These are phyloP conservation scores for Moelleriella libera DNA, from an alignment of 2,329 filamentous ascomycete genomes.

Conservation along the genomic window DNA sequence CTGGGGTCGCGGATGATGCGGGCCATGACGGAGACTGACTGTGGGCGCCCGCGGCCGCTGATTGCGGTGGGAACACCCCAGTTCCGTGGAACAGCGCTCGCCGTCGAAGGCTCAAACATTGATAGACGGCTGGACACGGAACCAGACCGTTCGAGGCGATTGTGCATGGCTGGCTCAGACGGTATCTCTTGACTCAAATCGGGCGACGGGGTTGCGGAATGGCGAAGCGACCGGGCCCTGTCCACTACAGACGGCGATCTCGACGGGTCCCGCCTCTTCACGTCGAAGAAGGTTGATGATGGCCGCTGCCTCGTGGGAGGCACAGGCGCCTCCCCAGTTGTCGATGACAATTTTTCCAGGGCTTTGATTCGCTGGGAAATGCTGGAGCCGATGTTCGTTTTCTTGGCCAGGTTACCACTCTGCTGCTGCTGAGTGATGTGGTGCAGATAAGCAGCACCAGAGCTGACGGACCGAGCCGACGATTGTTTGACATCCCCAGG, in stretches of 20 bases:
- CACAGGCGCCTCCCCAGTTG: constrained; percentile 12
- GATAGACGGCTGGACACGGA: constrained; percentile 42
- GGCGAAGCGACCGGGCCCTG: constrained; percentile 23
- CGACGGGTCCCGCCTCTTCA: constrained; percentile 33
- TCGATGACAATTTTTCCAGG: constrained; percentile 59
- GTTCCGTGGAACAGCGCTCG: constrained; percentile 8
- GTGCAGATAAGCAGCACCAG: constrained; percentile 40
- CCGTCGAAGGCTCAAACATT: constrained; percentile 31
- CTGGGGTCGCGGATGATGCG: constrained; percentile 59
- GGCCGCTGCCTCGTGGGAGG: constrained; percentile 21
- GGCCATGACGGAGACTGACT: constrained; percentile 80
- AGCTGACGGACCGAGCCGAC: constrained; percentile 38
- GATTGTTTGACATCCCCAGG: constrained; percentile 30
- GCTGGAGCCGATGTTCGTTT: constrained; percentile 62
- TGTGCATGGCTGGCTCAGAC: constrained; percentile 23
- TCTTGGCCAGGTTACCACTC: constrained; percentile 37
- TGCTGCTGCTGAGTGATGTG: constrained; percentile 37
- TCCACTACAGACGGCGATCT: constrained; percentile 31
- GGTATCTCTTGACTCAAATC: constrained; percentile 30
- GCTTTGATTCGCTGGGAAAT: constrained; percentile 94
- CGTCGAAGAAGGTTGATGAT: constrained; percentile 44
- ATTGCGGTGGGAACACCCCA: constrained; percentile 11
- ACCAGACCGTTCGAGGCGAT: constrained; percentile 31
- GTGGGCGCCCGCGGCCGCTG: constrained; percentile 36
- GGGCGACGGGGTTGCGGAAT: constrained; percentile 15